Percentiles rank a stretch among this genome's conserved stretches.
Conservation (phyloP, 352 stramenopile genomes). For the Phytophthora brassicae region DNA sequence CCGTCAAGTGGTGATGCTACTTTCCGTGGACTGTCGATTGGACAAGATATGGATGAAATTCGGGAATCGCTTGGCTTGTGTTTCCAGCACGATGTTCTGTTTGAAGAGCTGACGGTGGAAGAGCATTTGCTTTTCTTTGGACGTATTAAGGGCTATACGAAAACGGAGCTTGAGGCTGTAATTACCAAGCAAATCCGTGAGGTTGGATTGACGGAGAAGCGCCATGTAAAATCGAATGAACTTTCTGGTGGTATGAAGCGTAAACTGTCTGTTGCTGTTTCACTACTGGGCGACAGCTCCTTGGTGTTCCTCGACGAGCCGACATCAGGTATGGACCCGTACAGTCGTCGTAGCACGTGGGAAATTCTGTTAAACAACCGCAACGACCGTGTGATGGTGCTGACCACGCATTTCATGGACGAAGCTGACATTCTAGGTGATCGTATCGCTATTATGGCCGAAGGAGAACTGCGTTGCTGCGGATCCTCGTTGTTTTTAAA, state of each 20-base stretch:
- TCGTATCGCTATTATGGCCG: conserved; percentile 83
- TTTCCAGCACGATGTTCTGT: conserved; percentile 86
- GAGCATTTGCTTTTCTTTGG: conserved; percentile 78
- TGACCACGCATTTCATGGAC: conserved; percentile 96
- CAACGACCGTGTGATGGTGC: conserved; percentile 71
- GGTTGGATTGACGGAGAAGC: conserved; percentile 70
- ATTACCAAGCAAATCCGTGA: conserved; percentile 50
- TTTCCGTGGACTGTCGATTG: conserved; percentile 75
- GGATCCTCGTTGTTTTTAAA: conserved; percentile 85
- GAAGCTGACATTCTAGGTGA: conserved; percentile 88
- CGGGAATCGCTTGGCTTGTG: conserved; percentile 74
- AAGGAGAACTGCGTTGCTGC: conserved; percentile 74
- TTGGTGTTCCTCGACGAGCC: conserved; percentile 91
- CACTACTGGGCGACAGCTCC: conserved; percentile 86
- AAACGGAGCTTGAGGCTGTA: conserved; percentile 31
- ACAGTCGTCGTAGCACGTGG: conserved; percentile 93
- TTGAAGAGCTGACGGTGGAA: conserved; percentile 71
- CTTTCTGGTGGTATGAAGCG: conserved; percentile 91
- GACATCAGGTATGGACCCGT: conserved; percentile 95
- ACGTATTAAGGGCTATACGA: conserved; percentile 55
- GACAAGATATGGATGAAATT: conserved; percentile 71
- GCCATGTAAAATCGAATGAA: conserved; percentile 46
- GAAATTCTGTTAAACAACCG: conserved; percentile 68
- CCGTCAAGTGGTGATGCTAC: conserved; percentile 55
- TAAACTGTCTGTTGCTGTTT: conserved; percentile 89